Percentiles rank a stretch among this genome's conserved stretches.
Conservation (phyloP, 441 rosid genomes). For the Viola pubescens region DNA sequence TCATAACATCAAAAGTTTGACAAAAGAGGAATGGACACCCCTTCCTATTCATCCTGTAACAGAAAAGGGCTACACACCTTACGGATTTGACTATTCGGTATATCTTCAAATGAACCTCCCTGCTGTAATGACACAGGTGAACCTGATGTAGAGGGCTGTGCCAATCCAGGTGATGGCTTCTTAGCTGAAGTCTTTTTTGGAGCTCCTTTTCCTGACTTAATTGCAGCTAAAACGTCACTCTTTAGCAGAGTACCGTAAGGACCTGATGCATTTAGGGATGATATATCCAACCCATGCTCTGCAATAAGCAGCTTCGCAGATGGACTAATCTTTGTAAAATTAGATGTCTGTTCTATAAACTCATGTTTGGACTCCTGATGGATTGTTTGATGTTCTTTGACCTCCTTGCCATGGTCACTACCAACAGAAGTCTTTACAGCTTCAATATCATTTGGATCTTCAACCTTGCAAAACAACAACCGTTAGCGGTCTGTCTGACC, state of each 20-base stretch:
- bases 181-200: constrained; percentile 31
- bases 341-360: constrained; percentile 29
- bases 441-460: constrained; percentile 68
- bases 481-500: constrained; percentile 15
- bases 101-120: constrained; percentile 64
- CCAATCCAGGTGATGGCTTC: constrained; percentile 34
- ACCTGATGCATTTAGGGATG: constrained; percentile 73
- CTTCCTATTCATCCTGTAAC: background rate
- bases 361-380: constrained; percentile 39
- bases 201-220: constrained; percentile 65
- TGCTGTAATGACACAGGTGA: constrained; percentile 36
- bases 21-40: background rate
- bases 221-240: constrained; percentile 74
- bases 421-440: constrained; percentile 46
- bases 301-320: constrained; percentile 74
- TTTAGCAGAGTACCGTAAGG: constrained; percentile 78
- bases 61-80: constrained; percentile 46
- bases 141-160: constrained; percentile 32
- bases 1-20: background rate
- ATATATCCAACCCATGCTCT: constrained; percentile 73
- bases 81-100: constrained; percentile 94
- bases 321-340: constrained; percentile 79
- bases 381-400: constrained; percentile 35
- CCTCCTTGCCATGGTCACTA: constrained; percentile 37
- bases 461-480: constrained; percentile 59